phyloP scores from a whole-genome alignment of 345 rosid genomes.

The Aethionema arabicum region DNA sequence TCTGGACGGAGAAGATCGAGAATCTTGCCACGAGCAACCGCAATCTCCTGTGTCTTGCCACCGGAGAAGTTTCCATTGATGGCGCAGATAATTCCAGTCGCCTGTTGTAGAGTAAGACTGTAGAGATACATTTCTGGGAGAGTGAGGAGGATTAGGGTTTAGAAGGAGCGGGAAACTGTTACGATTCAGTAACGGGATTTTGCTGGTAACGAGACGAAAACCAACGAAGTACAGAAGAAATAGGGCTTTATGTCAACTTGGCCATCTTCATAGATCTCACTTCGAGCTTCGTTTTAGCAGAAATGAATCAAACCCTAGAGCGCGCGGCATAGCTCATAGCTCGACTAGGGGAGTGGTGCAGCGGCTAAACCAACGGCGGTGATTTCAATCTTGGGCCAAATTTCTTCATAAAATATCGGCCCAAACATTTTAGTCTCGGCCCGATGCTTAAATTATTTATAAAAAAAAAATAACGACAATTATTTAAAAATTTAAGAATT shows the following conservation, averaged over 20 bases:
- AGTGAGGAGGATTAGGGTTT: slow-evolving; percentile 21
- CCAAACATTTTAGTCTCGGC: too few relatives aligned
- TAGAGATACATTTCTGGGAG: slow-evolving; percentile 70
- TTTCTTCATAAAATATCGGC: too few relatives aligned
- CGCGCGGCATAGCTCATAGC: too few relatives aligned
- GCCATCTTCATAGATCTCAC: too few relatives aligned
- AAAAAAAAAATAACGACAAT: too few relatives aligned
- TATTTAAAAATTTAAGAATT: too few relatives aligned
- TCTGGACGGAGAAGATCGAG: slow-evolving; percentile 96
- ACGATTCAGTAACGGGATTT: background rate
- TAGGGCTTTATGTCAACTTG: background rate
- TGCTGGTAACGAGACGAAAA: background rate
- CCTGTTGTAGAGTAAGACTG: slow-evolving; percentile 86
- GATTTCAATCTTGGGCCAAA: too few relatives aligned
- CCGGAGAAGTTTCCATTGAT: slow-evolving; percentile 98
- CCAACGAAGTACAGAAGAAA: background rate
- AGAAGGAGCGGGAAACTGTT: background rate
- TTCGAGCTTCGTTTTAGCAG: too few relatives aligned
- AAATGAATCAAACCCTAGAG: too few relatives aligned
- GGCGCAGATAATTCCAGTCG: slow-evolving; percentile 83
- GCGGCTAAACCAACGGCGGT: too few relatives aligned
- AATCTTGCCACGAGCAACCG: slow-evolving; percentile 91
- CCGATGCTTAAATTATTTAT: too few relatives aligned
- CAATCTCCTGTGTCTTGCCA: slow-evolving; percentile 83
- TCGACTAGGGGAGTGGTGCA: too few relatives aligned